Conservation (phyloP, 1,284 basidiomycete genomes). For the Malassezia sp. region DNA sequence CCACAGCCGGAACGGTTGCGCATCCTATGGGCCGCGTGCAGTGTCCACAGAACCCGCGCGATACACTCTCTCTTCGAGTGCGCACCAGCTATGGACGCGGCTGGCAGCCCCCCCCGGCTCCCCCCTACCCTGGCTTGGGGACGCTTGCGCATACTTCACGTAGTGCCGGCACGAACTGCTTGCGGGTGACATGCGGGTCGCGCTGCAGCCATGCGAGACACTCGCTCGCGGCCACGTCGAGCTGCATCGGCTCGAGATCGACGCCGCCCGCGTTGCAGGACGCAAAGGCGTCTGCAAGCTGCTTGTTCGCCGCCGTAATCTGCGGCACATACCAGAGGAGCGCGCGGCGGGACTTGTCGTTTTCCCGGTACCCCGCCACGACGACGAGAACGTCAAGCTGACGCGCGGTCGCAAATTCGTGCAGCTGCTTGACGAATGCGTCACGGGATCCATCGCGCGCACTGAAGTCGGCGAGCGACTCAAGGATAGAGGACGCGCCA, state of each 20-base stretch:
- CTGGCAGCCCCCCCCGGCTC: too few species aligned
- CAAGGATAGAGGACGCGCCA: slow-evolving; percentile 3
- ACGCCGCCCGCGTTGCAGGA: neutral
- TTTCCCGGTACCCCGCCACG: slow-evolving; percentile 3
- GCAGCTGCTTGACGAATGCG: neutral
- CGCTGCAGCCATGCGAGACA: slow-evolving; percentile 7
- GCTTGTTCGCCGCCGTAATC: neutral
- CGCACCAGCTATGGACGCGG: too few species aligned
- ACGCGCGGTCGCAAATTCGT: neutral
- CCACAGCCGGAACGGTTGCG: too few species aligned
- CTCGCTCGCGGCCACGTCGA: neutral
- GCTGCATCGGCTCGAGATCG: slow-evolving; percentile 2
- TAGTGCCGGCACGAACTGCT: slow-evolving; percentile 12
- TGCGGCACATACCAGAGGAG: slow-evolving; percentile 5
- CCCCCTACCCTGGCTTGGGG: too few species aligned
- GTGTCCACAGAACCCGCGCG: too few species aligned
- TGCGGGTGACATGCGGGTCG: slow-evolving; percentile 12
- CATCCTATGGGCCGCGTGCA: too few species aligned
- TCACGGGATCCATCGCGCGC: neutral
- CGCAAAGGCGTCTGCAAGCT: slow-evolving; percentile 2
- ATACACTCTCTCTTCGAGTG: too few species aligned
- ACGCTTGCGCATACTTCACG: neutral
- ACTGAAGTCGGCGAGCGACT: neutral
- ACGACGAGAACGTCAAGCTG: slow-evolving; percentile 2
- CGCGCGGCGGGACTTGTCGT: neutral